phyloP scores from a whole-genome alignment of 371 early-diverging fungal genomes.

The Mortierella sp. region DNA sequence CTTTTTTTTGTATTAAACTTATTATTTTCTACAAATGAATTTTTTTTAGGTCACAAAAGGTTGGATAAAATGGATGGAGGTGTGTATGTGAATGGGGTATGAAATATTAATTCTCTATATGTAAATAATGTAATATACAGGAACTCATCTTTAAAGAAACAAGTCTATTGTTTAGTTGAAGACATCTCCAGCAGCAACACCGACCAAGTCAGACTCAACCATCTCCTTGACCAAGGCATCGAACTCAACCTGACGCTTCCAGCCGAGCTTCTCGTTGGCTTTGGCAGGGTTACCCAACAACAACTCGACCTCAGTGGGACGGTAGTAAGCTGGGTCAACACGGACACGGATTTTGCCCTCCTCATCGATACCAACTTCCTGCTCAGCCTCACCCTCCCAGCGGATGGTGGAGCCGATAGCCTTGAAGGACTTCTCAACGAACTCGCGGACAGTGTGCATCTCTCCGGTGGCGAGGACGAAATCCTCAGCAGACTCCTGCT shows the following conservation, averaged over 20 bases:
- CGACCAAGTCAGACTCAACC: constrained; percentile 79
- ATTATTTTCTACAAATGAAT: too few relatives aligned
- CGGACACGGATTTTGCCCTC: constrained; percentile 78
- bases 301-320: constrained; percentile 90
- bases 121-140: constrained; percentile 1
- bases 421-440: constrained; percentile 85
- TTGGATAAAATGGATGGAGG: too few relatives aligned
- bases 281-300: constrained; percentile 86
- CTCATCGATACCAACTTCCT: constrained; percentile 80
- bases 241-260: constrained; percentile 82
- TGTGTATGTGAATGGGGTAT: too few relatives aligned
- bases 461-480: constrained; percentile 90
- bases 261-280: constrained; percentile 77
- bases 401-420: constrained; percentile 74
- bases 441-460: constrained; percentile 87
- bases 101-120: background rate
- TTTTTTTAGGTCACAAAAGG: too few relatives aligned
- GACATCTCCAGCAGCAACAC: constrained; percentile 55
- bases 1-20: too few relatives aligned
- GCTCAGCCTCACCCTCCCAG: constrained; percentile 86
- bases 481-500: constrained; percentile 85
- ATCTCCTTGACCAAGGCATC: constrained; percentile 80
- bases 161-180: constrained; percentile 46
- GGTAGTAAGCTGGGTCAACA: constrained; percentile 85
- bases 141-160: background rate